Conservation (phyloP, 192 early-diverging fungal species). For the Spinellus fusiger region DNA sequence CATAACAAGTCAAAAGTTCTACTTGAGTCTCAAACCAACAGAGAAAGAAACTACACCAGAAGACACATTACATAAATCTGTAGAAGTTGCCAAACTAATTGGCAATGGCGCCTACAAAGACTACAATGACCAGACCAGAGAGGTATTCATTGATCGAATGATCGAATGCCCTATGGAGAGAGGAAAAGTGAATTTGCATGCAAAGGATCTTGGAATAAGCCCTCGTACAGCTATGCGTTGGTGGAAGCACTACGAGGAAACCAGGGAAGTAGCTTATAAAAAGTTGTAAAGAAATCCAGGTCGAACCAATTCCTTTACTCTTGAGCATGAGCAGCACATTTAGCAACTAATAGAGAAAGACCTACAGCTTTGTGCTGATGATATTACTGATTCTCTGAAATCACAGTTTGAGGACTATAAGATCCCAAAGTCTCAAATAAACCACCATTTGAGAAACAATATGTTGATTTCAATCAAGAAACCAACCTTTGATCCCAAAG, state of each 20-base stretch:
- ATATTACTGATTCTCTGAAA: constrained; percentile 1
- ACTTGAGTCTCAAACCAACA: constrained; percentile 1
- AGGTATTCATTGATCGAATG: background rate
- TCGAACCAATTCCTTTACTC: too few relatives aligned
- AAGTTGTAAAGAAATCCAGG: background rate
- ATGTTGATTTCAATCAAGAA: background rate
- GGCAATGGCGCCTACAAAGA: background rate
- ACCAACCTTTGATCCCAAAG: background rate
- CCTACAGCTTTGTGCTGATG: too few relatives aligned
- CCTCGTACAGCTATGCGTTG: background rate
- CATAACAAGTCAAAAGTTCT: constrained; percentile 2
- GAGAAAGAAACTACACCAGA: background rate
- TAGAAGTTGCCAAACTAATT: background rate
- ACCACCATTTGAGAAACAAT: background rate
- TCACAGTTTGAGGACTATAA: background rate
- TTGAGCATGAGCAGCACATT: too few relatives aligned
- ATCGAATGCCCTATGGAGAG: background rate
- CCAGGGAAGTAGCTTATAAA: background rate
- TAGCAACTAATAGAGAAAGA: too few relatives aligned
- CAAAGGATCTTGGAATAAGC: background rate
- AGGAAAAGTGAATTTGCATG: background rate
- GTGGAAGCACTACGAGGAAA: background rate
- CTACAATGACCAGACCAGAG: background rate
- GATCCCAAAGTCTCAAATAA: constrained; percentile 4
- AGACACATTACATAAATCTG: background rate